Evolutionary conservation across 768 basidiomycete species (phyloP), one percentile per base, ranked within the genome.

Genomic region (Suillus paluster): DNA sequence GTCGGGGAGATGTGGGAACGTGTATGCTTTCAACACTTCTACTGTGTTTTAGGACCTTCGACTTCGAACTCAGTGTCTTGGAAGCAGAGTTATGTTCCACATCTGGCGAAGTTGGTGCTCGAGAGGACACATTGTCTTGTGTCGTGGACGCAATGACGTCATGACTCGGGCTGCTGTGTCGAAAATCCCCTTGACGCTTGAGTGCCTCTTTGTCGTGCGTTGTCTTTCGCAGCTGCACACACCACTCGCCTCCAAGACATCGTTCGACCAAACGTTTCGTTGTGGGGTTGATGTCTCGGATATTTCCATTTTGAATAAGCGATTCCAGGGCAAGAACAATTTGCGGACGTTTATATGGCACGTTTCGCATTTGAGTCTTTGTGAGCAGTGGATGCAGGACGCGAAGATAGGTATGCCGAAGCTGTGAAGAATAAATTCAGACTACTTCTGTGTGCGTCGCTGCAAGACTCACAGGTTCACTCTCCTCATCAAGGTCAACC

Each of bases 341-440:
- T 72, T 96, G 92, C 2, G 90, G 83, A 9, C 95, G 91, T 72
- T 99, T 99, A 79, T 99, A 98, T 0, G 94, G 92, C 61, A 88
- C 77, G 15, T 85, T 79, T 14, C 87, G 87, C 7, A 99, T 82
- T 74, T 99, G 97, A 0, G 97, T 99, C 74, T 93, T 95, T 11
- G 92, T 95, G 46, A 99, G 84, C 5, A 99, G 87, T 0, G 97
- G 97, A 70, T 99, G 94, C 17, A 99, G 82, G 11, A 99, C 97
- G 21, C 97, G 92, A 36, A 99, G 89, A 73, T 95, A 99, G 1
- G 97, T 99, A 73, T 99, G 97, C 54, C 95, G 93, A 48, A 99
- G 82, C 73, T 94, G 67, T 3, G 8, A 49, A 23, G 42, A 44
- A 63, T 45, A 61, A 62, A 38, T 25, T 54, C 54, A 55, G 54